Base-by-base conservation (phyloP, 2,329 filamentous ascomycete genomes). In the Apiospora malaysiana region DNA sequence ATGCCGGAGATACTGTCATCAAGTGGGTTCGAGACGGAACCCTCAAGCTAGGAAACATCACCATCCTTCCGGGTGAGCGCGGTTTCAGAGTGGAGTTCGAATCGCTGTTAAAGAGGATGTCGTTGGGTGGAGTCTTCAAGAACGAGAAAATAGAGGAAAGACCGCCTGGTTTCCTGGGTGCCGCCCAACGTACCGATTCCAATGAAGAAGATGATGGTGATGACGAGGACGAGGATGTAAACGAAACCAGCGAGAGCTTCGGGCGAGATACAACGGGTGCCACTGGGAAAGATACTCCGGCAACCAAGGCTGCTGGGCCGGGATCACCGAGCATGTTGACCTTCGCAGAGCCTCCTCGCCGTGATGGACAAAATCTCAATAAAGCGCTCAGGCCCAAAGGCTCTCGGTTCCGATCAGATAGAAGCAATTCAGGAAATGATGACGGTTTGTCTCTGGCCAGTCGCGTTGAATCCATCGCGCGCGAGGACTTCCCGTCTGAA, bases 1-100 rank as follows among this genome's bases (percentile, higher is more conserved):
- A 95, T 74, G 92, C 96, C 71, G 93, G 93, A 32, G 92, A 97
- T 76, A 98, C 95, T 0, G 88, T 97, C 25, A 91, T 97, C 65
- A 90, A 88, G 75, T 81, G 83, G 5, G 80, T 91, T 70, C 83
- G 85, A 14, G 87, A 91, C 70, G 78, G 83, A 4, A 91, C 89
- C 0, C 81, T 91, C 32, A 81, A 83, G 42, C 76, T 91, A 0
- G 89, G 88, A 70, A 88, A 86, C 51, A 80, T 91, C 66, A 91
- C 89, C 5, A 90, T 91, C 69, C 78, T 91, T 1, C 89, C 89
- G 0, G 86, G 87, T 8, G 88, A 91, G 56, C 80, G 80, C 8
- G 84, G 85, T 0, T 82, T 89, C 46, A 80, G 76, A 42, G 81
- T 79, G 8, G 85, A 87, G 8, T 42, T 86, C 9, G 87, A 85